Evolutionary conservation across 2,329 filamentous ascomycete genomes (phyloP).

Genomic region (Orbilia quercus): DNA sequence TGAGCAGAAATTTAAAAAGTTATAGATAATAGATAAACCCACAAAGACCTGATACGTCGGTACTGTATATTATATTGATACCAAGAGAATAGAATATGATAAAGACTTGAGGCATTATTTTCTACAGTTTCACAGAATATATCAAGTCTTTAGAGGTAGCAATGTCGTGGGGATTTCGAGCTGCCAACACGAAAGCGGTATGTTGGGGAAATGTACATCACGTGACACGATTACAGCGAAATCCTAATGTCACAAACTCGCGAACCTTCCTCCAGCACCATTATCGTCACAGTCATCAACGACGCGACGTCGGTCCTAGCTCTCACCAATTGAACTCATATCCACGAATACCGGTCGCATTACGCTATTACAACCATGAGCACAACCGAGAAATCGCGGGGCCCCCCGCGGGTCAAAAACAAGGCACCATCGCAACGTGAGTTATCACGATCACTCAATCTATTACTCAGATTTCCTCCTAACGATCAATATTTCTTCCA

Average conservation of each 20-base stretch:
- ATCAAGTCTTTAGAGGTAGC: no score
- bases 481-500: constrained; percentile 38
- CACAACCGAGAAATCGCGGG: constrained; percentile 87
- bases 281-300: constrained; percentile 29
- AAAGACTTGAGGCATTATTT: no score
- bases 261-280: constrained; percentile 17
- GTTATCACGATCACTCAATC: constrained; percentile 61
- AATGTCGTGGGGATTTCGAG: no score
- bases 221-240: constrained; percentile 22
- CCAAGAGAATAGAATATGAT: no score
- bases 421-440: constrained; percentile 81
- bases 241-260: constrained; percentile 12
- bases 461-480: constrained; percentile 26
- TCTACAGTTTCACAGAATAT: no score
- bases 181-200: background rate
- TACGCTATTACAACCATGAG: constrained; percentile 50
- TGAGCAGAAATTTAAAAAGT: no score
- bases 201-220: constrained; percentile 14
- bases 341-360: constrained; percentile 1
- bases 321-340: background rate
- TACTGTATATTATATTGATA: no score
- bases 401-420: constrained; percentile 97
- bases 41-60: no score
- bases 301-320: constrained; percentile 25
- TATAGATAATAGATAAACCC: no score